Base-by-base conservation (phyloP, 176 grass and related monocot genomes). In the Ananas comosus region DNA sequence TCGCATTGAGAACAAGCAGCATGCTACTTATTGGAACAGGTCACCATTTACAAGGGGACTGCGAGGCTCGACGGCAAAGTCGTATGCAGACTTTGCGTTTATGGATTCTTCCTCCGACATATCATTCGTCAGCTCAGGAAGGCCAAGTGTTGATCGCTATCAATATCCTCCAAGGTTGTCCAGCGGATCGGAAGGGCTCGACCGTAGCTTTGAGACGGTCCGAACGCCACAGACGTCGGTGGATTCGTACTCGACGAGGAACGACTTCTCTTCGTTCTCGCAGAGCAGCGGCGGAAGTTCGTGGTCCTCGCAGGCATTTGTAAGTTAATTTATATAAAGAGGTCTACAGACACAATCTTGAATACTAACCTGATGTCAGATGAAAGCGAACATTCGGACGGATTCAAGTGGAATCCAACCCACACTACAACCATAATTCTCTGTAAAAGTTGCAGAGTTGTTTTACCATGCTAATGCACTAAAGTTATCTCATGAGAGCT, bases 191-290 rank as follows among this genome's bases (percentile, higher is more conserved):
- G 82, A 96, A 2, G 24, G 53, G 64, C 53, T 89, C 1, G 83
- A 92, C 12, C 84, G 82, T 61, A 97, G 94, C 77, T 97, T 97
- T 73, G 94, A 97, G 73, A 57, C 53, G 67, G n/a, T 49, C 14
- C 76, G 66, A 0, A 81, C 88, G 12, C 81, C 83, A 3, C 70
- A 83, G 25, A 78, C 63, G 54, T 87, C 79, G 59, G 51, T 63
- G 4, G 85, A 91, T 65, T 80, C 88, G 19, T 83, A 72, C 70
- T 61, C 56, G 14, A 68, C 12, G 50, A 83, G 83, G 72, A 96
- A 83, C 27, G 86, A 87, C 0, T 85, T 78, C 78, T 69, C 86
- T 52, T 83, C 76, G 12, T 65, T 81, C 79, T 97, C 89, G 25
- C 88, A 96, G 70, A 73, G 66, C 51, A 96, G 86, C 72, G 17